Evolutionary conservation across 2,329 filamentous ascomycete genomes (phyloP).

Genomic region (Penicillium sp.): DNA sequence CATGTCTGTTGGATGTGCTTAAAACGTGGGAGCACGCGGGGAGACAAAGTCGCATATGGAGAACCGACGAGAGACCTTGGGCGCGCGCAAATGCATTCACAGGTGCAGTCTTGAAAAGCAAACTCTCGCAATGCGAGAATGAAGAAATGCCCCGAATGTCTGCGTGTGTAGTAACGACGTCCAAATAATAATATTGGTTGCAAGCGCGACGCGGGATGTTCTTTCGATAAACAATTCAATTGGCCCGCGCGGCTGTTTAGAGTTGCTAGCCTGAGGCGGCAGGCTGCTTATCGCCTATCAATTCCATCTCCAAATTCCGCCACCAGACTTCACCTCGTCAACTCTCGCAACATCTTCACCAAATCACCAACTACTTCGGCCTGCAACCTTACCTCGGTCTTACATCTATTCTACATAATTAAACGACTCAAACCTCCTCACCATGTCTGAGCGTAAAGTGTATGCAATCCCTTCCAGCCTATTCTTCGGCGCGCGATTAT

Average conservation of each 20-base stretch:
- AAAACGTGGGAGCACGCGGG: slow-evolving; percentile 1
- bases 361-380: background rate
- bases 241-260: slow-evolving; percentile 1
- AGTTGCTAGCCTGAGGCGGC: slow-evolving; percentile 1
- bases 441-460: slow-evolving; percentile 84
- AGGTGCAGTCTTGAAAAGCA: background rate
- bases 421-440: slow-evolving; percentile 19
- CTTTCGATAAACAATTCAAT: slow-evolving; percentile 3
- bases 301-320: background rate
- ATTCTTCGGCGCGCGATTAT: slow-evolving; percentile 38
- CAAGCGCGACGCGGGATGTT: slow-evolving; percentile 11
- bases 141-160: background rate
- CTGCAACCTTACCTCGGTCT: background rate
- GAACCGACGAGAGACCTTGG: background rate
- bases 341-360: background rate
- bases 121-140: background rate
- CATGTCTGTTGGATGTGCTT: slow-evolving; percentile 51
- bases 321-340: background rate
- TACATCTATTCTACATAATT: background rate
- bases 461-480: slow-evolving; percentile 43
- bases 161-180: background rate
- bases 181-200: background rate
- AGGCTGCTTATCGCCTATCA: slow-evolving; percentile 2
- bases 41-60: slow-evolving; percentile 2
- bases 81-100: background rate